These are phyloP conservation scores for Fusarium oxysporum DNA, from an alignment of 2,329 filamentous ascomycete genomes.

Conservation along the genomic window DNA sequence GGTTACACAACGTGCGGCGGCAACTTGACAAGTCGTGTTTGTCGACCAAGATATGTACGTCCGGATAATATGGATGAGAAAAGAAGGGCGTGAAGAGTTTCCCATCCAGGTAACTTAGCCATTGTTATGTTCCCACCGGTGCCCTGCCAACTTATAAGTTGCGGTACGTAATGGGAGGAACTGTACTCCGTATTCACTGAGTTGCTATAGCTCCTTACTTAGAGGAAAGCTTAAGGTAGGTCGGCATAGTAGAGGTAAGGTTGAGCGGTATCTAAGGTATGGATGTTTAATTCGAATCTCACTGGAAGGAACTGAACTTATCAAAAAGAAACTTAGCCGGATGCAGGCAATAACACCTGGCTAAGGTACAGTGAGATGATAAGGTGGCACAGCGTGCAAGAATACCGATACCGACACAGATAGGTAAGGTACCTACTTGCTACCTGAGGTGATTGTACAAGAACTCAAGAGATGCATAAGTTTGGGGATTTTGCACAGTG, in stretches of 20 bases:
- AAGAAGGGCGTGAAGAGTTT: background rate
- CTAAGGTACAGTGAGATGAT: background rate
- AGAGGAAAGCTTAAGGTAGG: background rate
- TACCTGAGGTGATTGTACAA: background rate
- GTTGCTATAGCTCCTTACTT: background rate
- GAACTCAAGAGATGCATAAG: background rate
- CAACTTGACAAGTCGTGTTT: background rate
- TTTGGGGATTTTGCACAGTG: background rate
- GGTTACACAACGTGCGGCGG: background rate
- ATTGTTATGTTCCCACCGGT: background rate
- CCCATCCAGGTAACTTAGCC: background rate
- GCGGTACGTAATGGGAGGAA: background rate
- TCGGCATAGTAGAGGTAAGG: background rate
- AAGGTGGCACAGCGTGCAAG: background rate
- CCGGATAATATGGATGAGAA: background rate
- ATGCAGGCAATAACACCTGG: background rate
- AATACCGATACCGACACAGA: background rate
- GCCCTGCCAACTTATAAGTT: background rate
- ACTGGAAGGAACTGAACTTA: background rate
- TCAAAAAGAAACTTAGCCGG: background rate
- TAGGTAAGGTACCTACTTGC: background rate
- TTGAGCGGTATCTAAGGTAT: background rate
- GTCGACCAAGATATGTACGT: background rate
- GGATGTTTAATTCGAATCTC: background rate
- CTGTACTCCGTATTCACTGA: background rate